Evolutionary conservation across 495 filamentous ascomycete genomes (phyloP), one percentile per base, ranked within the genome.

Genomic region (Xeromyces bisporus): DNA sequence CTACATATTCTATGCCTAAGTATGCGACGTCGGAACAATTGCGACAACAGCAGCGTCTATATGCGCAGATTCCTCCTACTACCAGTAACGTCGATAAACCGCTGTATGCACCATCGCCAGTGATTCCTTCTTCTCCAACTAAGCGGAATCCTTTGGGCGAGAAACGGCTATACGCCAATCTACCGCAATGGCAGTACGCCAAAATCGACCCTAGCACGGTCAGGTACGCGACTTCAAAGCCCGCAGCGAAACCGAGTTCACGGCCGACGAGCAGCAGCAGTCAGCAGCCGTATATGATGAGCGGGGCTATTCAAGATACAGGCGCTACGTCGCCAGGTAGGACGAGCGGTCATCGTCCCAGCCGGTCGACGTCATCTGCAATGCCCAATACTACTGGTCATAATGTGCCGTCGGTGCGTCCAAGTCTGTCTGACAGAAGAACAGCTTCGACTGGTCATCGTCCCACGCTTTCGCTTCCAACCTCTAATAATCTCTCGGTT

Each of bases 171-270:
- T 63, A 63, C 37, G 55, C 55, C 13, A 40, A 53, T 3, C 53
- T 47, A 0, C 27, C 42, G 13, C 40, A 42, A 18, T 63, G 46
- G 18, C 57, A 63, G 33, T 63, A 63, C 43, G 57, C 58, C 2
- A 48, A 60, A 15, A 34, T 62, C 18, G 57, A 64, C 30, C 54
- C 53, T 2, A 62, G 54, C 20, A 11, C 26, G 24, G 39, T 61
- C 28, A 53, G 50, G 25, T 64, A 66, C 37, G 42, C 55, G 6
- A n/a, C n/a, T n/a, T 60, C 60, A 18, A 64, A 64, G 39, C 33
- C 38, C 23, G 37, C 45, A 10, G 35, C 47, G 2, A 45, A 43
- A 13, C 37, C 40, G 10, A 24, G 35, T 24, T 37, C 46, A 9
- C 43, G 53, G 31, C 39, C n/a, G n/a, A n/a, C n/a, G n/a, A n/a